Evolutionary conservation across 441 rosid species (phyloP).

Genomic region (Corymbia calophylla): DNA sequence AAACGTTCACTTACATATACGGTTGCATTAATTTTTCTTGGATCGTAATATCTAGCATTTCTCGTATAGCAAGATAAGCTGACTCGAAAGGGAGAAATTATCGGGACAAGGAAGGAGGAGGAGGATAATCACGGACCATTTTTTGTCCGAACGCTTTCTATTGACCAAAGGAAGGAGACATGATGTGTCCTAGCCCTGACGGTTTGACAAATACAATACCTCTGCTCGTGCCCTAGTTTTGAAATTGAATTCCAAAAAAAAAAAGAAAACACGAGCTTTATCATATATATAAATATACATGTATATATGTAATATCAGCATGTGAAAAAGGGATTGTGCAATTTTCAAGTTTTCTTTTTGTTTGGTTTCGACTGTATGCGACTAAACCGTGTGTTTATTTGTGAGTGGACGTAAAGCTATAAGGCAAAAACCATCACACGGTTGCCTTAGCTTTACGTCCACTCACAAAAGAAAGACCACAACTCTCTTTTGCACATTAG

Average conservation of each 20-base stretch:
- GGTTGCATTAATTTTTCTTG: background rate
- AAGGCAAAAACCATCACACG: background rate
- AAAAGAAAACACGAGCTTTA: background rate
- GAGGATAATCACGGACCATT: background rate
- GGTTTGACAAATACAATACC: background rate
- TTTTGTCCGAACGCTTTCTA: background rate
- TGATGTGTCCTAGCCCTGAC: background rate
- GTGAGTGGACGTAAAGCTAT: background rate
- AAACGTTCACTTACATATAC: background rate
- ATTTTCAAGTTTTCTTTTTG: background rate
- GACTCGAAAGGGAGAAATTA: background rate
- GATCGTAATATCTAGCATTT: background rate
- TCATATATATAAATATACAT: background rate
- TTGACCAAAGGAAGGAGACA: background rate
- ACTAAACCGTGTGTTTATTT: background rate
- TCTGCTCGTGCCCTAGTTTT: background rate
- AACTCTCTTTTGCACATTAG: background rate
- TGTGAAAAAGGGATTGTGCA: background rate
- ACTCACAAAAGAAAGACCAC: background rate
- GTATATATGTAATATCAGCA: background rate
- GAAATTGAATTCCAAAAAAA: background rate
- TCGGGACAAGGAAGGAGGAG: background rate
- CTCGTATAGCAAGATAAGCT: background rate
- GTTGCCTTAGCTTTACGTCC: background rate
- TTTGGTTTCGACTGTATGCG: background rate